phyloP scores from a whole-genome alignment of 192 early-diverging fungal genomes.

The Gaertneriomyces semiglobifer region DNA sequence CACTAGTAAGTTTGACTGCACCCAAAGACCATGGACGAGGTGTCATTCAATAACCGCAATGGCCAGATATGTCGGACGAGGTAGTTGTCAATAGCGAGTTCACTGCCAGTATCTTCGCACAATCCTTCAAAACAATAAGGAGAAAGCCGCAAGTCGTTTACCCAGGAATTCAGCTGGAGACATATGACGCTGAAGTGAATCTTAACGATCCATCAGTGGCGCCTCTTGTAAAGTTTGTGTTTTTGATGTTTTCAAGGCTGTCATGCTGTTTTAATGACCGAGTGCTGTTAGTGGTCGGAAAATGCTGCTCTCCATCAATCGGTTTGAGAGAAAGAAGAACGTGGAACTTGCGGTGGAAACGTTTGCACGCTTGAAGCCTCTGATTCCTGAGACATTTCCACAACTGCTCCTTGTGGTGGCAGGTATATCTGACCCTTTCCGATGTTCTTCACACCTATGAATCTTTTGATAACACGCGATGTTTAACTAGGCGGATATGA shows the following conservation, averaged over 20 bases:
- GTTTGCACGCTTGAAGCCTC: constrained; percentile 51
- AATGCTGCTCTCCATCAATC: constrained; percentile 80
- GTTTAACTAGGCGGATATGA: constrained; percentile 78
- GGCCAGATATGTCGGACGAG: constrained; percentile 74
- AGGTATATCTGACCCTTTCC: constrained; percentile 40
- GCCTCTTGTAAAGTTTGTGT: constrained; percentile 41
- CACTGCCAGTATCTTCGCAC: constrained; percentile 68
- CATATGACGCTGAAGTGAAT: constrained; percentile 66
- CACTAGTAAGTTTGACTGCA: constrained; percentile 53
- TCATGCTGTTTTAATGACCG: background rate
- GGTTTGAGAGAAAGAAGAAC: constrained; percentile 96
- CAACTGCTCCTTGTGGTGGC: constrained; percentile 68
- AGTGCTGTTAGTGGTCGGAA: background rate
- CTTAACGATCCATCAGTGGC: constrained; percentile 49
- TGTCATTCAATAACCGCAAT: background rate
- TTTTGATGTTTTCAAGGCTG: background rate
- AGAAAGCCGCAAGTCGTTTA: constrained; percentile 69
- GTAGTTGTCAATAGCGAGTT: constrained; percentile 93
- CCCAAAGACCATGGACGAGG: background rate
- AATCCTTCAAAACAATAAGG: constrained; percentile 66
- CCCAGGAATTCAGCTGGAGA: constrained; percentile 74
- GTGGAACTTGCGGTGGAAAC: constrained; percentile 75
- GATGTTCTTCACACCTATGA: background rate
- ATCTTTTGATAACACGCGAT: background rate
- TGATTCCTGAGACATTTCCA: constrained; percentile 30